phyloP scores from a whole-genome alignment of 805 yeast genomes.

The Metschnikowia dekortorum region DNA sequence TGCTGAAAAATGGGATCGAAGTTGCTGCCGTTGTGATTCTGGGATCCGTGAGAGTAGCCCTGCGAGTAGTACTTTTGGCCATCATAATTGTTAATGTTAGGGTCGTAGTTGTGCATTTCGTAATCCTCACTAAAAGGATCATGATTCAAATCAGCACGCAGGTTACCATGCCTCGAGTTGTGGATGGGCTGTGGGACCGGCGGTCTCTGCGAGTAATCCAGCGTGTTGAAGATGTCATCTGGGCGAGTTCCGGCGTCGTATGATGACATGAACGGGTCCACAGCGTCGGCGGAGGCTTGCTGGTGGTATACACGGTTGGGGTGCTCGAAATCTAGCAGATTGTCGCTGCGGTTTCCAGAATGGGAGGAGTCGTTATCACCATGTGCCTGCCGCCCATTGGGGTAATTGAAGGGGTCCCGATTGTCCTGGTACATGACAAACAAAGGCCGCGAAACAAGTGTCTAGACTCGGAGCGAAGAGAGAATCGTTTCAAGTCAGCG shows the following conservation, averaged over 20 bases:
- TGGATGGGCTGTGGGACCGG: slow-evolving; percentile 9
- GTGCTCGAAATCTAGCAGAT: slow-evolving; percentile 15
- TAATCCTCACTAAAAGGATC: slow-evolving; percentile 26
- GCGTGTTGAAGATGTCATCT: slow-evolving; percentile 13
- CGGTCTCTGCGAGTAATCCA: slow-evolving; percentile 4
- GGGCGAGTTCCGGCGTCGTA: slow-evolving; percentile 15
- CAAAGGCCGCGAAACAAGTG: background rate
- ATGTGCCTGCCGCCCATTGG: slow-evolving; percentile 8
- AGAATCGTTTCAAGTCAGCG: background rate
- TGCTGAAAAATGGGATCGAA: slow-evolving; percentile 22
- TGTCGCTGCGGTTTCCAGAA: slow-evolving; percentile 8
- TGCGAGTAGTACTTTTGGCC: slow-evolving; percentile 3
- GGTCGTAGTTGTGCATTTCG: slow-evolving; percentile 19
- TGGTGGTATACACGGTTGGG: slow-evolving; percentile 10
- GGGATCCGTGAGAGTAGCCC: slow-evolving; percentile 9
- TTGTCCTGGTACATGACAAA: slow-evolving; percentile 1
- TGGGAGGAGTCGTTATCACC: slow-evolving; percentile 14
- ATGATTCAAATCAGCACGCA: slow-evolving; percentile 3
- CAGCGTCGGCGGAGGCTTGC: background rate
- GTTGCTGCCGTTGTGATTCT: background rate
- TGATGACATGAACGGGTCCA: slow-evolving; percentile 13
- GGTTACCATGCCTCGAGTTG: background rate
- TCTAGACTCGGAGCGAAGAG: background rate
- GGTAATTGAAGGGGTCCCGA: slow-evolving; percentile 4
- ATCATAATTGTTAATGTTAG: background rate